phyloP scores from a whole-genome alignment of 768 basidiomycete genomes.

The Pleurotus djamor region DNA sequence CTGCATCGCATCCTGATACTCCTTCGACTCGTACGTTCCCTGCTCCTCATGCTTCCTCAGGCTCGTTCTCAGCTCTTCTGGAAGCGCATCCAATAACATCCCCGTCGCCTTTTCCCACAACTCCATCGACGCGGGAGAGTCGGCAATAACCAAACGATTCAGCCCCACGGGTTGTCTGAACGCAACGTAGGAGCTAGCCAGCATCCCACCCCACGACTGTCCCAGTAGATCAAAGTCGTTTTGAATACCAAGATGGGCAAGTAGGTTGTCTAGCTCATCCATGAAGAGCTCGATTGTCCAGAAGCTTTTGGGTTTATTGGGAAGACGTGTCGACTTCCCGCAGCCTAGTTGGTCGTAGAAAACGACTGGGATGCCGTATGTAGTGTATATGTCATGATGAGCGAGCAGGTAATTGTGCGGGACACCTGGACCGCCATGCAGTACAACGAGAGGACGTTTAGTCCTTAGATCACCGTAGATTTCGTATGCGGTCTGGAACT shows the following conservation, averaged over 20 bases:
- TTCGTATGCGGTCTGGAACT: constrained; percentile 48
- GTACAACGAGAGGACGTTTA: constrained; percentile 40
- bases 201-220: constrained; percentile 55
- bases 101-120: constrained; percentile 33
- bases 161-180: constrained; percentile 40
- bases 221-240: constrained; percentile 46
- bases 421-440: constrained; percentile 56
- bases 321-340: constrained; percentile 53
- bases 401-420: constrained; percentile 38
- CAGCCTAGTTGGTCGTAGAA: constrained; percentile 57
- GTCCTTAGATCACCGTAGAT: constrained; percentile 39
- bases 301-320: constrained; percentile 46
- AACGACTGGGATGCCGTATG: constrained; percentile 41
- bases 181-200: constrained; percentile 34
- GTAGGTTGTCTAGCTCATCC: constrained; percentile 46
- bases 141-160: constrained; percentile 40
- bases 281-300: constrained; percentile 51
- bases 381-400: constrained; percentile 32
- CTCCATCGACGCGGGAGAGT: constrained; percentile 41
- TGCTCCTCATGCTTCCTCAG: constrained; percentile 44
- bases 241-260: constrained; percentile 39
- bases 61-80: constrained; percentile 33
- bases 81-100: constrained; percentile 31
- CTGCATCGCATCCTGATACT: constrained; percentile 40
- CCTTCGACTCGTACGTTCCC: constrained; percentile 36